Conservation (phyloP, 2,329 filamentous ascomycete genomes). For the Talaromyces sp. region DNA sequence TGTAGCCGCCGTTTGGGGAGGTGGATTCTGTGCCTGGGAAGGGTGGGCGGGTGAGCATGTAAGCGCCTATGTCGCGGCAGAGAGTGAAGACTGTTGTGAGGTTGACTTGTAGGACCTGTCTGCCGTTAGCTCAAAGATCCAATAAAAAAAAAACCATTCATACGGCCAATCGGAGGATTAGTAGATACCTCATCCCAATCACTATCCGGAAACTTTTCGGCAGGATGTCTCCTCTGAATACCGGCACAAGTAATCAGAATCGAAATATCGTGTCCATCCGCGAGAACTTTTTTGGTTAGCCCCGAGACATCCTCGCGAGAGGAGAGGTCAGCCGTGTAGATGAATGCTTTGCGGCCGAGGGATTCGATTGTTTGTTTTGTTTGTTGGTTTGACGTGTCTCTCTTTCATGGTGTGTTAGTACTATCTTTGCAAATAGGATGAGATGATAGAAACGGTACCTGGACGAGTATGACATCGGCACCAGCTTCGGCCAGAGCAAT, state of each 20-base stretch:
- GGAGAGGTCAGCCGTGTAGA: conserved; percentile 44
- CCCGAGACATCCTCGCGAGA: conserved; percentile 39
- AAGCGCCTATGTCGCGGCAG: conserved; percentile 21
- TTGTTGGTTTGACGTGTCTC: conserved; percentile 50
- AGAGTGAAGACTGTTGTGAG: conserved; percentile 51
- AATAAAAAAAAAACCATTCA: too few species aligned
- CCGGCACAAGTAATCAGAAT: conserved; percentile 85
- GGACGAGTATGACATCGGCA: conserved; percentile 45
- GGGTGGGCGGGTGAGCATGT: conserved; percentile 27
- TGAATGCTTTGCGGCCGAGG: conserved; percentile 40
- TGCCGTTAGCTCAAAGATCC: not conserved
- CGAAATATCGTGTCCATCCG: conserved; percentile 58
- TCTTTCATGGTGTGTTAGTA: conserved; percentile 34
- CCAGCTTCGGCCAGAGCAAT: conserved; percentile 48
- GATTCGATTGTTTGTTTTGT: conserved; percentile 42
- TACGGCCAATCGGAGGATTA: too few species aligned
- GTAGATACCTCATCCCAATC: conserved; percentile 67
- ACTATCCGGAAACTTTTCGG: conserved; percentile 68
- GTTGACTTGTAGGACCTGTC: conserved; percentile 77
- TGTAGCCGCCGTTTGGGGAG: conserved; percentile 22
- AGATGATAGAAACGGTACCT: conserved; percentile 27
- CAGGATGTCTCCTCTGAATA: conserved; percentile 75
- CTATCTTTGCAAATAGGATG: not conserved
- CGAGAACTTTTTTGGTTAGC: conserved; percentile 38
- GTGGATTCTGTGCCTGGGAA: conserved; percentile 15